phyloP scores from a whole-genome alignment of 2,329 filamentous ascomycete species.

The Lachnellula arida region DNA sequence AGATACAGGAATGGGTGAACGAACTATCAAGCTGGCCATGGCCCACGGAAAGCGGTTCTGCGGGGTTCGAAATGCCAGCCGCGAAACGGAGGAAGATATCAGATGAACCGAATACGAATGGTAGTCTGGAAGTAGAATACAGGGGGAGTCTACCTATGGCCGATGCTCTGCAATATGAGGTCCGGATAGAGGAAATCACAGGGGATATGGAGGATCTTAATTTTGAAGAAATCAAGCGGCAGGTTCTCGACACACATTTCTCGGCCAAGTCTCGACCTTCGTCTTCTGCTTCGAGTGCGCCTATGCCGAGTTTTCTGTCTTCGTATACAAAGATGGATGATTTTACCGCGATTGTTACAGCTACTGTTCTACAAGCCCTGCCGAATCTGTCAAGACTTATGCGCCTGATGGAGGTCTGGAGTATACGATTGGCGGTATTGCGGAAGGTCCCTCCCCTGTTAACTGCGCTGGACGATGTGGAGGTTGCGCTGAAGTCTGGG shows the following conservation, averaged over 20 bases:
- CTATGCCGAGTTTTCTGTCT: constrained; percentile 39
- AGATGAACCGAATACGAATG: background rate
- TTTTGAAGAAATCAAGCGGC: constrained; percentile 83
- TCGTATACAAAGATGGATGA: constrained; percentile 75
- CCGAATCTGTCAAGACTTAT: constrained; percentile 74
- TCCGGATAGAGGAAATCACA: constrained; percentile 68
- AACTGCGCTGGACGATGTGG: constrained; percentile 58
- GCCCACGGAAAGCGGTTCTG: constrained; percentile 49
- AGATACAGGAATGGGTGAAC: constrained; percentile 69
- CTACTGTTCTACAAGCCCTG: constrained; percentile 83
- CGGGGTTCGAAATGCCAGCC: constrained; percentile 49
- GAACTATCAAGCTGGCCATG: constrained; percentile 61
- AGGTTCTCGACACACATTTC: constrained; percentile 78
- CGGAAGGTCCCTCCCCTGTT: constrained; percentile 68
- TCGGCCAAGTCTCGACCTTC: constrained; percentile 53
- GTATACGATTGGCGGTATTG: constrained; percentile 68
- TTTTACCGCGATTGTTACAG: constrained; percentile 83
- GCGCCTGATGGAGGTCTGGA: constrained; percentile 73
- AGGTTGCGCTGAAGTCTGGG: constrained; percentile 59
- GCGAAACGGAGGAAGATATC: constrained; percentile 39
- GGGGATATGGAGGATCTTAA: constrained; percentile 64
- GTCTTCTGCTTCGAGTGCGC: constrained; percentile 41
- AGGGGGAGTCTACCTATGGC: constrained; percentile 62
- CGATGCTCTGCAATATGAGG: constrained; percentile 65
- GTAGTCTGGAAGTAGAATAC: constrained; percentile 17